A percentile compares a stretch with the other conserved stretches of the same genome.
Evolutionary conservation across 2,329 filamentous ascomycete species (phyloP).

Genomic region (Furcasterigmium furcatum): DNA sequence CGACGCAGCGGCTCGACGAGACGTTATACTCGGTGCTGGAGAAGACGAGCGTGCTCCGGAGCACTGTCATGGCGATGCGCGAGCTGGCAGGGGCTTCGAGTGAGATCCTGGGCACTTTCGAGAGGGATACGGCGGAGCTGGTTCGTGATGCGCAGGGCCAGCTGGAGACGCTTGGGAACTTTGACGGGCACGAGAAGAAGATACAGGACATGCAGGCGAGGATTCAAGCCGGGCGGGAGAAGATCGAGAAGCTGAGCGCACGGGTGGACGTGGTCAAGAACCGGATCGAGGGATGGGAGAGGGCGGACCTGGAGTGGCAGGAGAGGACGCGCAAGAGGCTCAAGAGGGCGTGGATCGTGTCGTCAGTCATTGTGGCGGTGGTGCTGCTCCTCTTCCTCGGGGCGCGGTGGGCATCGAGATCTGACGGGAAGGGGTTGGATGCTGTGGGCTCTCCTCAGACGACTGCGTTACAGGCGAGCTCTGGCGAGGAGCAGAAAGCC

Average conservation of each 20-base stretch:
- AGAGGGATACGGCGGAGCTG: conserved; percentile 55
- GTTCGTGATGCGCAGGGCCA: conserved; percentile 58
- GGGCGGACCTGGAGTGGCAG: conserved; percentile 64
- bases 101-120: conserved; percentile 56
- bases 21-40: conserved; percentile 73
- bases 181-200: conserved; percentile 61
- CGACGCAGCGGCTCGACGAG: conserved; percentile 66
- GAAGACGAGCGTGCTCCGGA: conserved; percentile 61
- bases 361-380: conserved; percentile 44
- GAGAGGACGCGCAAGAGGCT: conserved; percentile 63
- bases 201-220: conserved; percentile 61
- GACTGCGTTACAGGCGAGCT: neutral
- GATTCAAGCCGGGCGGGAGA: conserved; percentile 56
- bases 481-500: neutral
- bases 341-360: conserved; percentile 60
- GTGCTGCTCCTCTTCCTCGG: conserved; percentile 40
- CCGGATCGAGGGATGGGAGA: conserved; percentile 66
- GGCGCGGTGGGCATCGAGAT: conserved; percentile 22
- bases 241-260: conserved; percentile 55
- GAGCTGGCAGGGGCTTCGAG: conserved; percentile 62
- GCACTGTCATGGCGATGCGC: conserved; percentile 61
- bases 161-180: conserved; percentile 57
- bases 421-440: conserved; percentile 4
- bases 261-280: conserved; percentile 62
- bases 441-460: too few species aligned